phyloP scores from a whole-genome alignment of 257 asterid species.

The Marsdenia floribunda region DNA sequence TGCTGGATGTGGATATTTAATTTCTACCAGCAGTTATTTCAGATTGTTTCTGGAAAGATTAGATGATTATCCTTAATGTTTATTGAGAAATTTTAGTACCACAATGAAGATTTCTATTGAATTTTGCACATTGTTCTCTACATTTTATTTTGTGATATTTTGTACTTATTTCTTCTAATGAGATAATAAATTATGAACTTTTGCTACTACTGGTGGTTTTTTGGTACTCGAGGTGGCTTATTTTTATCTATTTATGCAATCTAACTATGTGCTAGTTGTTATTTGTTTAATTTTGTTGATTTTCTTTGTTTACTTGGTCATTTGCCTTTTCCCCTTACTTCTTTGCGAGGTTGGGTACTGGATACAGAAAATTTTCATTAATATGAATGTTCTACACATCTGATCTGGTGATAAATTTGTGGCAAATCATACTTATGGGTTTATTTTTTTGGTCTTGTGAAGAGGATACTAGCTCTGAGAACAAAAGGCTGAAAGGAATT shows the following conservation, averaged over 20 bases:
- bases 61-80: not conserved
- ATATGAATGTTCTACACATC: not conserved
- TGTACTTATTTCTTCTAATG: not conserved
- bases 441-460: slow-evolving; percentile 14
- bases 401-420: not conserved
- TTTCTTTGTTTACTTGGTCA: not conserved
- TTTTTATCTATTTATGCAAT: not conserved
- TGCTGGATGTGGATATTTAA: not conserved
- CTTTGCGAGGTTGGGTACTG: not conserved
- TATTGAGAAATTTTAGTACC: not conserved
- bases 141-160: not conserved
- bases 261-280: not conserved
- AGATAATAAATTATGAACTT: not conserved
- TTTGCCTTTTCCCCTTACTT: not conserved
- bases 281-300: not conserved
- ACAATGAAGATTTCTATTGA: not conserved
- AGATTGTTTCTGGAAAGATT: not conserved
- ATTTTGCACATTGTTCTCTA: not conserved
- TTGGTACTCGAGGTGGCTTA: not conserved
- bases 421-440: not conserved
- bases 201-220: not conserved
- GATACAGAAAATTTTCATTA: not conserved
- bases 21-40: not conserved
- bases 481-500: slow-evolving; percentile 85
- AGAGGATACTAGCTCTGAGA: slow-evolving; percentile 69